A percentile compares a stretch with the other conserved stretches of the same genome.
Evolutionary conservation across 306 rosid species (phyloP).

Genomic region (Benincasa hispida): DNA sequence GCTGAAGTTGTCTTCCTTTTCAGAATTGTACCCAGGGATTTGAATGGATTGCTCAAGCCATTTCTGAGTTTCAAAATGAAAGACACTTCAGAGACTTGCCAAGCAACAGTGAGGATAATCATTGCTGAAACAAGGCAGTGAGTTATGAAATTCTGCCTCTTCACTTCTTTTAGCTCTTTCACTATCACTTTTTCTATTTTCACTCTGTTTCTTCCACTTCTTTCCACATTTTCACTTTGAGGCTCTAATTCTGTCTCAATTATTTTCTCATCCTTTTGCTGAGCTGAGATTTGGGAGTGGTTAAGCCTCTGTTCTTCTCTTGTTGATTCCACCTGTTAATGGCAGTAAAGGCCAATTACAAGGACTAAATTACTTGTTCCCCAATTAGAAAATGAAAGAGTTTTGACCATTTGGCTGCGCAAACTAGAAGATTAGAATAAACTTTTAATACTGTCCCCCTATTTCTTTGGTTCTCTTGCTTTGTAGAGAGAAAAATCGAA

Average conservation of each 20-base stretch:
- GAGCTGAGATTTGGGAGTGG: background rate
- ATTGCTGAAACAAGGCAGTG: conserved; percentile 75
- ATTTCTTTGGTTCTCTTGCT: no score
- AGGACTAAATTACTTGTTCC: background rate
- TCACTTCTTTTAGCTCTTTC: conserved; percentile 47
- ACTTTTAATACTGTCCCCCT: no score
- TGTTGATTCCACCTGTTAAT: conserved; percentile 34
- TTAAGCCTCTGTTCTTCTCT: conserved; percentile 14
- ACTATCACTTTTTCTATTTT: conserved; percentile 25
- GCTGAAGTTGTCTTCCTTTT: conserved; percentile 10
- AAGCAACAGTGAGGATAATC: conserved; percentile 56
- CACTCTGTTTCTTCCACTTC: background rate
- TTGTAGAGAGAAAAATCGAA: no score
- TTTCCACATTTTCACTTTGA: conserved; percentile 2
- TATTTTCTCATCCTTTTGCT: background rate
- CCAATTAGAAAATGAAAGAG: no score
- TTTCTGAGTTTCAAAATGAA: conserved; percentile 37
- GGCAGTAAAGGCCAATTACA: background rate
- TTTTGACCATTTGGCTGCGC: no score
- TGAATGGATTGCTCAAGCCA: conserved; percentile 50
- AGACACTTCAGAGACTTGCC: conserved; percentile 70
- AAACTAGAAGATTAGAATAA: no score
- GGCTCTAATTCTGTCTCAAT: conserved; percentile 11
- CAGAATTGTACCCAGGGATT: conserved; percentile 25
- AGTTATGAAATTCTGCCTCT: conserved; percentile 58